These are phyloP conservation scores for Allium fistulosum DNA, from an alignment of 106 monocot species.

Conservation along the genomic window DNA sequence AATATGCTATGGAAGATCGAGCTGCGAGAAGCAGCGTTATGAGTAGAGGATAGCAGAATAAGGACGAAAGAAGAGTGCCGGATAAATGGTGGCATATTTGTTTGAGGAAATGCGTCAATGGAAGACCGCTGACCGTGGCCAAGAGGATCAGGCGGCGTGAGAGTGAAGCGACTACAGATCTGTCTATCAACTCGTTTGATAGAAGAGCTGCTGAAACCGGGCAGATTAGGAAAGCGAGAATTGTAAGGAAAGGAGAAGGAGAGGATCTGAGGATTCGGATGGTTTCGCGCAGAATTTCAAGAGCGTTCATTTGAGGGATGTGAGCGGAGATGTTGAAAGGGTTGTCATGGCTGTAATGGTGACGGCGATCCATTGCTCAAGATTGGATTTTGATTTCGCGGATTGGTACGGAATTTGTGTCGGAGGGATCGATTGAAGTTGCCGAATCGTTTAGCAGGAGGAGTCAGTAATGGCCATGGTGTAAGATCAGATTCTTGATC, in stretches of 20 bases:
- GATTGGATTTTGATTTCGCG: not conserved
- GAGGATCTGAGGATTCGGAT: constrained; percentile 65
- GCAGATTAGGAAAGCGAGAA: constrained; percentile 50
- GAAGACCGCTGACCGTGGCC: constrained; percentile 52
- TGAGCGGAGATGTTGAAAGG: not conserved
- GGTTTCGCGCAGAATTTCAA: constrained; percentile 87
- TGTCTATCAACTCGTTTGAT: constrained; percentile 46
- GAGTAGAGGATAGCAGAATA: constrained; percentile 60
- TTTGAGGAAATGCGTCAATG: constrained; percentile 46
- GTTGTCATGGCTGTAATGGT: not conserved
- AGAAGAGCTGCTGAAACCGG: constrained; percentile 64
- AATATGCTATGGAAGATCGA: constrained; percentile 50
- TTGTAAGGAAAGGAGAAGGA: constrained; percentile 41
- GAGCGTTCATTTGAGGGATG: constrained; percentile 67
- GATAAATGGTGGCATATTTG: constrained; percentile 57
- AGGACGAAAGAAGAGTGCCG: constrained; percentile 48
- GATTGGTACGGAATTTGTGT: too few species aligned
- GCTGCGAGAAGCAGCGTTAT: constrained; percentile 59
- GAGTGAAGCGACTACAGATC: constrained; percentile 21
- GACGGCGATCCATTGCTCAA: not conserved
- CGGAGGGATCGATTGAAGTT: too few species aligned
- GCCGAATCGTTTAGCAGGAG: too few species aligned
- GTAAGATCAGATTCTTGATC: too few species aligned
- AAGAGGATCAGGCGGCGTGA: constrained; percentile 43
- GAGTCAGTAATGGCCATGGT: too few species aligned